Evolutionary conservation across 2,329 filamentous ascomycete species (phyloP), one percentile per base, ranked within the genome.

Genomic region (Pseudopithomyces maydicus): DNA sequence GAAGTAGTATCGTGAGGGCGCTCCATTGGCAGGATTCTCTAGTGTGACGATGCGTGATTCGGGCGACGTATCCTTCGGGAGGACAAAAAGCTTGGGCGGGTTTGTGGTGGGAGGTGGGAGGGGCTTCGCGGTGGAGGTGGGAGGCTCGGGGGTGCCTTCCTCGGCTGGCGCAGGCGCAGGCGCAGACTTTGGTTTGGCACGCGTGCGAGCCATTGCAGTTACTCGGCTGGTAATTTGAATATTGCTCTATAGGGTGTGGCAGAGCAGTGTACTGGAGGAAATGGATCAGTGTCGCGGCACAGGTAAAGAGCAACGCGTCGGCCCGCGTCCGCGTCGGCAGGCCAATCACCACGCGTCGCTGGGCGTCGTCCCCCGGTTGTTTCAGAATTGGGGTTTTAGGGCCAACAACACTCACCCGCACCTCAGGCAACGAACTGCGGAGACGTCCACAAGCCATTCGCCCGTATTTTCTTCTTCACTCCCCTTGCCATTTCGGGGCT

Each of bases 11-110:
- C 84, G 78, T 44, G 74, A 81, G 3, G 79, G 72, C 7, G 69
- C 71, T 3, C 69, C 71, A 14, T 80, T 83, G 36, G 80, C 79
- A 7, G 86, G 86, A 57, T 85, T 80, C 4, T 82, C 78, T 11
- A 89, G 73, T 5, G 80, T 82, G 56, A 86, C 68, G 45, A 88
- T 82, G 52, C 84, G 80, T 41, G 85, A 80, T 58, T 83, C 77
- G 50, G 75, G 67, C 14, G 83, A 84, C 3, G 78, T 74, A 41
- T 80, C 71, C 56, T 80, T 80, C 2, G 86, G 86, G 0, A 89
- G 74, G 14, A 88, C 79, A 63, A 88, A 84, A 8, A 85, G 76
- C 61, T 82, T 85, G 3, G 80, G 80, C 12, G 80, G 79, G 56
- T 78, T 78, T 1, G 68, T 52, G 43, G 73, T 75, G 59, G 69